Percentiles rank a stretch among this genome's conserved stretches.
phyloP scores from a whole-genome alignment of 108 stramenopile genomes.

The Cyclostephanos invisitatus region DNA sequence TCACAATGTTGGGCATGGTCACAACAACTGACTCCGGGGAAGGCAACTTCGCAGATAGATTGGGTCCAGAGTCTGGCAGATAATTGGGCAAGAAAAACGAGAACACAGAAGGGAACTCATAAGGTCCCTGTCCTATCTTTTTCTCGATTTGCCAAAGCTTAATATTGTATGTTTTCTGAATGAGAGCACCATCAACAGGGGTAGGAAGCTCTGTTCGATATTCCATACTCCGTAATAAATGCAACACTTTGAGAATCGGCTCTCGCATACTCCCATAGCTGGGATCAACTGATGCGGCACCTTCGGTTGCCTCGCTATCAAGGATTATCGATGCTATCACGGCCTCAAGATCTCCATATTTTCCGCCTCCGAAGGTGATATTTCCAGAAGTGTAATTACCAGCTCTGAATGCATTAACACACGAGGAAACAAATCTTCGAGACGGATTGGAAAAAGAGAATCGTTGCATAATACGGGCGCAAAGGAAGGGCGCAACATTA shows the following conservation, averaged over 20 bases:
- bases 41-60: constrained; percentile 18
- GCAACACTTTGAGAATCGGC: constrained; percentile 59
- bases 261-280: constrained; percentile 62
- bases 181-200: constrained; percentile 20
- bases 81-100: constrained; percentile 60
- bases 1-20: constrained; percentile 45
- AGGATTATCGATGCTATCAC: constrained; percentile 59
- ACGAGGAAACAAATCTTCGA: constrained; percentile 57
- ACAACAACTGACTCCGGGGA: constrained; percentile 55
- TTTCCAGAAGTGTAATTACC: constrained; percentile 50
- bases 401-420: constrained; percentile 55
- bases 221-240: constrained; percentile 60
- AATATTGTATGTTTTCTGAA: constrained; percentile 21
- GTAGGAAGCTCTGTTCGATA: constrained; percentile 38
- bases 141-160: constrained; percentile 42
- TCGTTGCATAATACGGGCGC: constrained; percentile 58
- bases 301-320: constrained; percentile 55
- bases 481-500: constrained; percentile 70
- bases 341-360: constrained; percentile 65
- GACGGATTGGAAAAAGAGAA: constrained; percentile 64
- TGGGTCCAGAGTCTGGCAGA: constrained; percentile 40
- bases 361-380: constrained; percentile 46
- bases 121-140: constrained; percentile 46
- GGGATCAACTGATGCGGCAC: constrained; percentile 58
- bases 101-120: constrained; percentile 53